phyloP scores from a whole-genome alignment of 108 stramenopile genomes.

The Pelagomonas calceolata region DNA sequence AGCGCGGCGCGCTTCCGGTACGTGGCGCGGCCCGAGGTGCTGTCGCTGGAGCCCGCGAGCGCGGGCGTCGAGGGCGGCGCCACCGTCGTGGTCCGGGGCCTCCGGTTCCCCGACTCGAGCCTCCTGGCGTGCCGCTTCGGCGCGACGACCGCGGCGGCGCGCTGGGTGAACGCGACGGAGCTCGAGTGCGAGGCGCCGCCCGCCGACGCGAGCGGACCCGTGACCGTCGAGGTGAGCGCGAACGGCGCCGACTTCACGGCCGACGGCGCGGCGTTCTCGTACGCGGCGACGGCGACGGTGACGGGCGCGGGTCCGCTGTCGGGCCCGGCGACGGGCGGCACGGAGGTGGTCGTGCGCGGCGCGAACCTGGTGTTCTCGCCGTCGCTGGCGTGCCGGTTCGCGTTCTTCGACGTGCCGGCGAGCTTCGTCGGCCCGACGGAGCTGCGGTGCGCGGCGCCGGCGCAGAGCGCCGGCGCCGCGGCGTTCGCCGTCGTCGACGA shows the following conservation, averaged over 20 bases:
- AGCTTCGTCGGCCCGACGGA: neutral
- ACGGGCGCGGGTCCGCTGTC: constrained; percentile 11
- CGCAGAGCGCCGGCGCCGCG: neutral
- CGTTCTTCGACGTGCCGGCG: neutral
- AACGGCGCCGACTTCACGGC: constrained; percentile 11
- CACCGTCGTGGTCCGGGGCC: constrained; percentile 14
- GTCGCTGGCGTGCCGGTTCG: constrained; percentile 5
- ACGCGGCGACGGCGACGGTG: constrained; percentile 10
- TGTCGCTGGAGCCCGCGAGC: constrained; percentile 5
- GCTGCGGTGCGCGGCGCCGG: constrained; percentile 1
- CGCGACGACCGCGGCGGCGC: neutral
- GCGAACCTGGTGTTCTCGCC: neutral
- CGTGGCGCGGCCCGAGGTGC: neutral
- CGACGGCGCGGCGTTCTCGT: constrained; percentile 3
- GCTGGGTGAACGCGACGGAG: constrained; percentile 8
- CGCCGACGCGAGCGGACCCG: neutral
- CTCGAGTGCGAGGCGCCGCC: constrained; percentile 19
- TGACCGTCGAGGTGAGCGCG: constrained; percentile 8
- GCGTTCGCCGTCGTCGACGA: neutral
- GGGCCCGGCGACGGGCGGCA: constrained; percentile 1
- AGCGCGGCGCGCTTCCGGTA: neutral
- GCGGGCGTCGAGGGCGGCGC: constrained; percentile 23
- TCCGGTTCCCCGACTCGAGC: constrained; percentile 15
- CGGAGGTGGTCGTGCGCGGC: constrained; percentile 1
- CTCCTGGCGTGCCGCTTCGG: constrained; percentile 17